Conservation (phyloP, 225 moss, liverwort and hornwort genomes). For the Polytrichum commune region DNA sequence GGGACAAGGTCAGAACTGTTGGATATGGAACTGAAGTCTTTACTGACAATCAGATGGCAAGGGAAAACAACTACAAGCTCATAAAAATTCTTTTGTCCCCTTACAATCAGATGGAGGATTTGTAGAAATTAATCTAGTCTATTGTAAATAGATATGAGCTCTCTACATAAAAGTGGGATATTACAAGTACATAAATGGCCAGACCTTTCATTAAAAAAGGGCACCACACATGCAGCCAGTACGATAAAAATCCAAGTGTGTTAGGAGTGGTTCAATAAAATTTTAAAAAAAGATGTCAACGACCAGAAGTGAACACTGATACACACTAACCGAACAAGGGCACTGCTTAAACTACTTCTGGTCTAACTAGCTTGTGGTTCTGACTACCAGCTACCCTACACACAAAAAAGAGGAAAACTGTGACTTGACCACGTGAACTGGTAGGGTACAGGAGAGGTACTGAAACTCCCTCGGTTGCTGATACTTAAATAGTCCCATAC, state of each 20-base stretch:
- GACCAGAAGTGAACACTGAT: neutral
- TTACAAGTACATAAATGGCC: slow-evolving; percentile 2
- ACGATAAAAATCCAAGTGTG: slow-evolving; percentile 3
- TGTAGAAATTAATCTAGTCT: neutral
- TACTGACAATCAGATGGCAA: neutral
- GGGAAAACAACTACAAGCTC: neutral
- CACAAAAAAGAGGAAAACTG: neutral
- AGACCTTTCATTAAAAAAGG: slow-evolving; percentile 5
- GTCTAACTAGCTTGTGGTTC: slow-evolving; percentile 8
- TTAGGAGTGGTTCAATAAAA: slow-evolving; percentile 5
- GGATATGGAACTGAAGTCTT: neutral
- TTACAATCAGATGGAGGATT: neutral
- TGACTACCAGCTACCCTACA: neutral
- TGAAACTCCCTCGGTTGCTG: slow-evolving; percentile 6
- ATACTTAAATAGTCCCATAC: neutral
- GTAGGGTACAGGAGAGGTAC: slow-evolving; percentile 4
- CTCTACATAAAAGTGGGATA: slow-evolving; percentile 19
- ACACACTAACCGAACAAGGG: neutral
- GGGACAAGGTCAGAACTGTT: neutral
- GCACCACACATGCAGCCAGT: slow-evolving; percentile 1
- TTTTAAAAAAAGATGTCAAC: neutral
- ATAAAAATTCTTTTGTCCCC: neutral
- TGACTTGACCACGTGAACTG: neutral
- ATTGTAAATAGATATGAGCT: neutral
- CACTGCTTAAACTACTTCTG: neutral